Evolutionary conservation across 192 early-diverging fungal genomes (phyloP), one percentile per base, ranked within the genome.

Genomic region (Chytriomyces sp.): DNA sequence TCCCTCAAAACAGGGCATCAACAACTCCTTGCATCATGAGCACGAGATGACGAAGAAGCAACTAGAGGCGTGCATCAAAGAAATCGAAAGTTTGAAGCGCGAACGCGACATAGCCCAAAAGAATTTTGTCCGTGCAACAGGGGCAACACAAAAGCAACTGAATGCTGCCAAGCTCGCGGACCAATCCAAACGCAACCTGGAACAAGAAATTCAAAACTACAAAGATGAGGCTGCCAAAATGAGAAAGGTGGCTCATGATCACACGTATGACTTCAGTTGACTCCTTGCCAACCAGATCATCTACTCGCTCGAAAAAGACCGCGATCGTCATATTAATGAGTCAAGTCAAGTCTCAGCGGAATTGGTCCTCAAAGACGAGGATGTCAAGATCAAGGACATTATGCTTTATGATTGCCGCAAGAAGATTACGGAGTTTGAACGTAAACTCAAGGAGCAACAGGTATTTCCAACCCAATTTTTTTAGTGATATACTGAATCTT

Each of bases 211-310:
- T 31, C 72, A 69, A 39, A 77, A 72, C 8, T 88, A 84, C 74
- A 86, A 86, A 61, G 87, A 86, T 36, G 87, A 88, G 69, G 87
- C 87, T 0, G 55, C 81, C 4, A 88, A 88, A 64, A 87, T 85
- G 84, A 65, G 87, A 75, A 88, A 88, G 79, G 82, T 72, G n/a
- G 38, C 19, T 67, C n/a, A 17, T 2, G 8, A 49, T 65, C 36
- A 5, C 25, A 56, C 3, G 1, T 1, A 22, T 22, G 67, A 53
- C 14, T 72, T 41, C 2, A 14, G 12, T 8, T 30, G 56, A 3
- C 57, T 28, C 39, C 22, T 37, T 26, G 49, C 5, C 31, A 54
- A 36, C 12, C 39, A 82, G 84, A 68, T 88, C 28, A 88, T 88
- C 56, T 88, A 83, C 59, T 73, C 82, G 2, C 77, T 88, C 19